Conservation (phyloP, 768 basidiomycete species). For the Lepiota brunneoincarnata region DNA sequence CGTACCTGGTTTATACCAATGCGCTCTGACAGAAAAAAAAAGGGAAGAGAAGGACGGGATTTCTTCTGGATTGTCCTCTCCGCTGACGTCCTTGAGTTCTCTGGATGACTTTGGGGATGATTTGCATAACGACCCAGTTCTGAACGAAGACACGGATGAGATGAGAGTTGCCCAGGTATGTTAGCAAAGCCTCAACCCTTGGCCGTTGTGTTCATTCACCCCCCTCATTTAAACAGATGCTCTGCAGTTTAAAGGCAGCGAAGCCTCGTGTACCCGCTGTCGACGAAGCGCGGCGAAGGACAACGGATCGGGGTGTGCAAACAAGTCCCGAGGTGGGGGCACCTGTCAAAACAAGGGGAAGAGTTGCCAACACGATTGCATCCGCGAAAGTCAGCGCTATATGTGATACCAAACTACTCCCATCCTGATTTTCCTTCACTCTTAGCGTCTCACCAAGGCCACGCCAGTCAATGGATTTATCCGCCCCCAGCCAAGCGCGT, state of each 20-base stretch:
- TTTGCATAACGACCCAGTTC: constrained; percentile 23
- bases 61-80: constrained; percentile 61
- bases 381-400: background rate
- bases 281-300: constrained; percentile 17
- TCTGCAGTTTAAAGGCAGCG: constrained; percentile 22
- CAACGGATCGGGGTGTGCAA: constrained; percentile 26
- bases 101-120: constrained; percentile 56
- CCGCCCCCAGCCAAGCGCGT: constrained; percentile 17
- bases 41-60: constrained; percentile 33
- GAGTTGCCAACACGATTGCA: background rate
- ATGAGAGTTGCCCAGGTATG: constrained; percentile 59
- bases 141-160: constrained; percentile 42
- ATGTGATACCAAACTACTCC: background rate
- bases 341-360: constrained; percentile 4
- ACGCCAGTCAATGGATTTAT: constrained; percentile 5
- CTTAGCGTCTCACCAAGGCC: constrained; percentile 5
- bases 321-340: constrained; percentile 21
- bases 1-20: background rate
- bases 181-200: background rate
- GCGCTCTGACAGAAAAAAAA: background rate
- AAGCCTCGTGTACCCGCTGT: constrained; percentile 13
- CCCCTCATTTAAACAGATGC: constrained; percentile 18
- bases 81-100: constrained; percentile 72
- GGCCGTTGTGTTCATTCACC: background rate
- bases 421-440: background rate